These are phyloP conservation scores for Saccharomyces hybrid DNA, from an alignment of 1,139 yeast genomes.

Conservation along the genomic window DNA sequence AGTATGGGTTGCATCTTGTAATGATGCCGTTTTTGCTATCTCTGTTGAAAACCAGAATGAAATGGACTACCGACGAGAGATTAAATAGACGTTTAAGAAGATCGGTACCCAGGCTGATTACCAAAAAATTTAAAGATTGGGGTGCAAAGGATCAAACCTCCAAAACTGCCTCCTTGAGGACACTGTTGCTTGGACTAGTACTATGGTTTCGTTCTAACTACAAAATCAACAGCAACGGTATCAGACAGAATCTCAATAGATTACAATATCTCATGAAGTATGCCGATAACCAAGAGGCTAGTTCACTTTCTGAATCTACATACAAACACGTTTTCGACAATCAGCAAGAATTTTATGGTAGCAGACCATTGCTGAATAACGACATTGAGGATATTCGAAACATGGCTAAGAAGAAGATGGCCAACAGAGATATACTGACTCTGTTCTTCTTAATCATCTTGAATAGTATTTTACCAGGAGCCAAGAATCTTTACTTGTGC, in stretches of 20 bases:
- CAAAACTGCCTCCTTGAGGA: constrained; percentile 9
- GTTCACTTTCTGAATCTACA: neutral
- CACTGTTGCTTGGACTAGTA: constrained; percentile 19
- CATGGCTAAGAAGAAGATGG: constrained; percentile 19
- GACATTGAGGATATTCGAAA: constrained; percentile 12
- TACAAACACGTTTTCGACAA: constrained; percentile 8
- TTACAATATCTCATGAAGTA: constrained; percentile 10
- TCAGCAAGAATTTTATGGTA: constrained; percentile 18
- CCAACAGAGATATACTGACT: constrained; percentile 20
- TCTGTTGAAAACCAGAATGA: constrained; percentile 9
- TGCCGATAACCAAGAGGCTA: neutral
- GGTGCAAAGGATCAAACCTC: neutral
- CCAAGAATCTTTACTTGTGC: constrained; percentile 12
- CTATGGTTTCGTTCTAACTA: constrained; percentile 23
- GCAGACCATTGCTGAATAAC: constrained; percentile 9
- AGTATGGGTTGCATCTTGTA: constrained; percentile 17
- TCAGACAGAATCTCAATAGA: constrained; percentile 20
- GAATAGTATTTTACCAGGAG: constrained; percentile 10
- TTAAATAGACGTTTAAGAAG: constrained; percentile 17
- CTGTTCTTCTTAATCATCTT: constrained; percentile 19
- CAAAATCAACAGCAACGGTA: constrained; percentile 24
- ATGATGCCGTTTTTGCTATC: constrained; percentile 18
- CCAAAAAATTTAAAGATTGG: constrained; percentile 14
- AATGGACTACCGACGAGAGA: constrained; percentile 16
- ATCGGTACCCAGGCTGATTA: constrained; percentile 20